A percentile compares a stretch with the other conserved stretches of the same genome.
phyloP scores from a whole-genome alignment of 768 basidiomycete species.

The Suillus clintonianus region DNA sequence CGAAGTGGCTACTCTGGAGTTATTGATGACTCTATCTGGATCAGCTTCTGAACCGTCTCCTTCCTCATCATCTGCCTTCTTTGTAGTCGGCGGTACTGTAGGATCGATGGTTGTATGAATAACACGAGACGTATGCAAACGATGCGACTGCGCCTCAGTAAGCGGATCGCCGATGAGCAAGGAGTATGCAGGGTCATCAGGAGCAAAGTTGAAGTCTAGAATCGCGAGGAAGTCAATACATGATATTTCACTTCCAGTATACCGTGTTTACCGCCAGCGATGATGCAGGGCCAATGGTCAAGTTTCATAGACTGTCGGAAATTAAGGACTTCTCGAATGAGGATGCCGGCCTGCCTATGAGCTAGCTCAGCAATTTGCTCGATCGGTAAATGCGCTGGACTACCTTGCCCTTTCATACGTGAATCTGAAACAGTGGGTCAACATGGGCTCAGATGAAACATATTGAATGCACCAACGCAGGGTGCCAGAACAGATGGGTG shows the following conservation, averaged over 20 bases:
- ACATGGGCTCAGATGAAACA: background rate
- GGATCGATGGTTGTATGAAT: slow-evolving; percentile 74
- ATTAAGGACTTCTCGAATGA: slow-evolving; percentile 61
- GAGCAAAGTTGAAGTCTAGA: slow-evolving; percentile 88
- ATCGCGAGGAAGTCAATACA: slow-evolving; percentile 1
- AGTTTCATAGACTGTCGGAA: slow-evolving; percentile 52
- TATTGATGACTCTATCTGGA: slow-evolving; percentile 72
- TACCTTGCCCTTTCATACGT: slow-evolving; percentile 84
- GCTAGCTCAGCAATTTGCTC: background rate
- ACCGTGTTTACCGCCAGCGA: slow-evolving; percentile 70
- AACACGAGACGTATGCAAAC: slow-evolving; percentile 64
- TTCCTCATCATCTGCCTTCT: slow-evolving; percentile 32
- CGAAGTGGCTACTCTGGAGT: slow-evolving; percentile 59
- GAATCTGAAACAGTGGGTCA: slow-evolving; percentile 27
- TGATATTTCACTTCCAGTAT: background rate
- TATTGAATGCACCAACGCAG: slow-evolving; percentile 52
- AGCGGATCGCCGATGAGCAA: slow-evolving; percentile 67
- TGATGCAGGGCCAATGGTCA: slow-evolving; percentile 72
- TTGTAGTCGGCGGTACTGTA: slow-evolving; percentile 36
- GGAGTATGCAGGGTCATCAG: slow-evolving; percentile 80
- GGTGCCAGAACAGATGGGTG: slow-evolving; percentile 97
- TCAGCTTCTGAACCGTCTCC: slow-evolving; percentile 46
- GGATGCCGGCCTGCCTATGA: slow-evolving; percentile 72
- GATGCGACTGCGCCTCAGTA: slow-evolving; percentile 51
- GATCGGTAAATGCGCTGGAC: background rate